phyloP scores from a whole-genome alignment of 2,329 filamentous ascomycete species.

The Venturia nashicola region DNA sequence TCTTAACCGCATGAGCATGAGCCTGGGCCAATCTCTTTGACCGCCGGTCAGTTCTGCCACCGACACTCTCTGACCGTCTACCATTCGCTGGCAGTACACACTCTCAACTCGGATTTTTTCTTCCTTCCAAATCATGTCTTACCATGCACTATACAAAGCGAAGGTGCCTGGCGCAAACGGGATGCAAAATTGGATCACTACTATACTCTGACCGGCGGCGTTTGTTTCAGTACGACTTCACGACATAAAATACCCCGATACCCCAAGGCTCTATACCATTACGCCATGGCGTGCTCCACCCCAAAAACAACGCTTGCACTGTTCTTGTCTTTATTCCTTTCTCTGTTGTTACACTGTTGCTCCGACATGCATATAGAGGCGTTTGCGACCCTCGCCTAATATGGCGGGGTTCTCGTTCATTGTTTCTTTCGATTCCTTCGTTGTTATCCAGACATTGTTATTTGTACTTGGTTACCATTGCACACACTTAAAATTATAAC shows the following conservation, averaged over 20 bases:
- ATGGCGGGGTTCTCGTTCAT: background rate
- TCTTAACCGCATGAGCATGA: background rate
- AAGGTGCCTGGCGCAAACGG: background rate
- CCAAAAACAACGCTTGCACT: background rate
- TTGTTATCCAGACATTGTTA: background rate
- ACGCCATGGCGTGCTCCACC: background rate
- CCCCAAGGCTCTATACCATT: background rate
- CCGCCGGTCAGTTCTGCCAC: background rate
- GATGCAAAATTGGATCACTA: background rate
- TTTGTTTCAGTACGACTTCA: background rate
- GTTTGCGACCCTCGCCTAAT: background rate
- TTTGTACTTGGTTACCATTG: too few relatives aligned
- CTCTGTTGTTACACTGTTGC: background rate
- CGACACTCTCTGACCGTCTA: background rate
- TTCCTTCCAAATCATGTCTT: background rate
- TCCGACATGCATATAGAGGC: background rate
- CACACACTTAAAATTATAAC: background rate
- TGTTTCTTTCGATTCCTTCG: background rate
- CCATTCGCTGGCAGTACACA: background rate
- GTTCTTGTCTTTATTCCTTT: background rate
- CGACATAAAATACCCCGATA: background rate
- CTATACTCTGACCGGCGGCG: background rate
- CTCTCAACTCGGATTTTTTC: background rate
- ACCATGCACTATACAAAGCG: background rate
- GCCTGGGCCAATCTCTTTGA: background rate